Conservation (phyloP, 768 basidiomycete genomes). For the Leccinum truebloodii region DNA sequence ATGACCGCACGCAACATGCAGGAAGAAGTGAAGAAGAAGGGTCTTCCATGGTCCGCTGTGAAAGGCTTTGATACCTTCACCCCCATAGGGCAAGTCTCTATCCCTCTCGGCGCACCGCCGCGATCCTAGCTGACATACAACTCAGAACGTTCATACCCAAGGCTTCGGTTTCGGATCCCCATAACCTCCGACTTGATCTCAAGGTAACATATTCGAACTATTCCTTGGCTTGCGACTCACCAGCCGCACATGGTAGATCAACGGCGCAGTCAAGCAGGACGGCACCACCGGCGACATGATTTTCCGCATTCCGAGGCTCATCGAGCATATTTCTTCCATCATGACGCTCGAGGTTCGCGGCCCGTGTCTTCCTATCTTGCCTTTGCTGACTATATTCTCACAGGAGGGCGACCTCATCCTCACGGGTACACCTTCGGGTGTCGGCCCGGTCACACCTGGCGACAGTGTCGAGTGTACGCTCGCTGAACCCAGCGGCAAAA, state of each 20-base stretch:
- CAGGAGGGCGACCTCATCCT: slow-evolving; percentile 92
- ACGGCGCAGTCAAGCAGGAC: slow-evolving; percentile 79
- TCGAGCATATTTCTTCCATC: slow-evolving; percentile 91
- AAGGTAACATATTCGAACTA: slow-evolving; percentile 47
- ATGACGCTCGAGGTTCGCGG: slow-evolving; percentile 87
- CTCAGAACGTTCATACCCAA: slow-evolving; percentile 81
- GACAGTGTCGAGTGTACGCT: slow-evolving; percentile 80
- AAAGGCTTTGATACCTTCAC: slow-evolving; percentile 99
- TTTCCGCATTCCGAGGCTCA: slow-evolving; percentile 83
- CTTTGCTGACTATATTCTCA: background rate
- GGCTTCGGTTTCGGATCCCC: slow-evolving; percentile 62
- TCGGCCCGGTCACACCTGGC: slow-evolving; percentile 73
- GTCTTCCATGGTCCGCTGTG: slow-evolving; percentile 96
- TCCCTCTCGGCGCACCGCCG: background rate
- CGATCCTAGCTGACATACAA: slow-evolving; percentile 2
- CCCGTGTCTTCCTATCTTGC: background rate
- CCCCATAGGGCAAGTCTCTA: slow-evolving; percentile 70
- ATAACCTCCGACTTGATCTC: slow-evolving; percentile 74
- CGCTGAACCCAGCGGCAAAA: slow-evolving; percentile 51
- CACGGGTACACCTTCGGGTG: slow-evolving; percentile 91
- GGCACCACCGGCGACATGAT: slow-evolving; percentile 91
- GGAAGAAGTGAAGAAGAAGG: slow-evolving; percentile 86
- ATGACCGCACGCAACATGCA: slow-evolving; percentile 97
- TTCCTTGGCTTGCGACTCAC: background rate
- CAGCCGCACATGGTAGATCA: slow-evolving; percentile 55